Conservation (phyloP, 2,329 filamentous ascomycete genomes). For the Aspergillus fumigatiaffinis region DNA sequence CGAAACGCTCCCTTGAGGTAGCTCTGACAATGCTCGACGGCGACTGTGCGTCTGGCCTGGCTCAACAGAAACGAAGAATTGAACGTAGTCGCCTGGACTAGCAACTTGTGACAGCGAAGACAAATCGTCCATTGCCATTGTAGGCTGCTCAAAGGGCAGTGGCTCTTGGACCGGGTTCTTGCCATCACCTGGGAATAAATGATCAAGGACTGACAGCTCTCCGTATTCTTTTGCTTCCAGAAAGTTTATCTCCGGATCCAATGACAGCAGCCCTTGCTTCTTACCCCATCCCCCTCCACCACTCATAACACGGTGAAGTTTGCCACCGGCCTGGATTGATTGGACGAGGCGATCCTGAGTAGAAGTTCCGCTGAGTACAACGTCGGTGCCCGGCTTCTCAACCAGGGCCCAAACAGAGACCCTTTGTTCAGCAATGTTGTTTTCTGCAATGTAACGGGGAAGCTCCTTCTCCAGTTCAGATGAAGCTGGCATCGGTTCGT, state of each 20-base stretch:
- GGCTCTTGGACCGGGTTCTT: conserved; percentile 6
- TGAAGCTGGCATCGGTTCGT: conserved; percentile 36
- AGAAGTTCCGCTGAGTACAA: conserved; percentile 5
- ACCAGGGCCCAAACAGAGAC: conserved; percentile 43
- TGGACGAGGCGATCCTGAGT: conserved; percentile 21
- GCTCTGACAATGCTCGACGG: background rate
- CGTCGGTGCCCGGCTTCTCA: conserved; percentile 21
- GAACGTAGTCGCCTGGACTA: conserved; percentile 30
- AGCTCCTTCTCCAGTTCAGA: conserved; percentile 40
- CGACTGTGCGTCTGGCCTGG: conserved; percentile 4
- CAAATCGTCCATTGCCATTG: conserved; percentile 26
- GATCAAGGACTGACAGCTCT: conserved; percentile 17
- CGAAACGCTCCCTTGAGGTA: conserved; percentile 12
- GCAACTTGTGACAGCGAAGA: conserved; percentile 39
- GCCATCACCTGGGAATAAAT: conserved; percentile 20
- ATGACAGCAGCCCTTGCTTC: conserved; percentile 41
- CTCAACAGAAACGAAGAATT: conserved; percentile 39
- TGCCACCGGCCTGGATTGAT: conserved; percentile 31
- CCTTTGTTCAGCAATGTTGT: conserved; percentile 33
- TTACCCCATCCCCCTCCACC: conserved; percentile 46
- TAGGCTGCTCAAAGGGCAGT: conserved; percentile 18
- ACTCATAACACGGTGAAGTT: conserved; percentile 41
- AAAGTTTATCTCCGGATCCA: conserved; percentile 39
- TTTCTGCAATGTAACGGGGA: conserved; percentile 37
- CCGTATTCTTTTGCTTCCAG: conserved; percentile 11